Conservation (phyloP, 306 rosid species). For the Vicia sativa region DNA sequence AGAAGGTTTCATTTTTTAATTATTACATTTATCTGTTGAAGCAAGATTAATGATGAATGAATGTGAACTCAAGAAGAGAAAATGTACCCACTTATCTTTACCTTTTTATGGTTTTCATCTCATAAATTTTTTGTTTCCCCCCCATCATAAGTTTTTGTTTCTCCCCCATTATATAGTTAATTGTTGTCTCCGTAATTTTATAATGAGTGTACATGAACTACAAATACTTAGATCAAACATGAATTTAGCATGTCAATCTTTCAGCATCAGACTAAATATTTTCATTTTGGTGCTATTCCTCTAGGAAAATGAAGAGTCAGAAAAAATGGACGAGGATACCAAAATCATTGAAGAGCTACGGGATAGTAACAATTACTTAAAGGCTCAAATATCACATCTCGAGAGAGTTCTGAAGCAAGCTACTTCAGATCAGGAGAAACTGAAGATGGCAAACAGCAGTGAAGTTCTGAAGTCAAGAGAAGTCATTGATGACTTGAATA, state of each 20-base stretch:
- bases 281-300: conserved; percentile 35
- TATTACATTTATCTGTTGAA: conserved; percentile 24
- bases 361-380: conserved; percentile 61
- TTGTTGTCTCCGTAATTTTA: conserved; percentile 13
- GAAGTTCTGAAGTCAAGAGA: conserved; percentile 71
- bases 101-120: neutral
- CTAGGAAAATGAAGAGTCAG: conserved; percentile 93
- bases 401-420: conserved; percentile 86
- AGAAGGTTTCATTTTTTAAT: conserved; percentile 63
- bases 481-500: conserved; percentile 75
- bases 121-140: neutral
- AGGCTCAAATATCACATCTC: conserved; percentile 62
- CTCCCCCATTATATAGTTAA: conserved; percentile 4
- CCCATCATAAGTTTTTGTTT: neutral
- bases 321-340: conserved; percentile 97
- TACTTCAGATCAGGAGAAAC: conserved; percentile 65
- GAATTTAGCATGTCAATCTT: conserved; percentile 20
- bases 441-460: conserved; percentile 52
- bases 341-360: conserved; percentile 82
- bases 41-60: conserved; percentile 16
- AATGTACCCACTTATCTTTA: conserved; percentile 13
- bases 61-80: conserved; percentile 12
- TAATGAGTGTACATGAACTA: conserved; percentile 5
- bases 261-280: conserved; percentile 1
- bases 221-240: conserved; percentile 15